These are phyloP conservation scores for Xanthoconium purpureum DNA, from an alignment of 768 basidiomycete species.

Conservation along the genomic window DNA sequence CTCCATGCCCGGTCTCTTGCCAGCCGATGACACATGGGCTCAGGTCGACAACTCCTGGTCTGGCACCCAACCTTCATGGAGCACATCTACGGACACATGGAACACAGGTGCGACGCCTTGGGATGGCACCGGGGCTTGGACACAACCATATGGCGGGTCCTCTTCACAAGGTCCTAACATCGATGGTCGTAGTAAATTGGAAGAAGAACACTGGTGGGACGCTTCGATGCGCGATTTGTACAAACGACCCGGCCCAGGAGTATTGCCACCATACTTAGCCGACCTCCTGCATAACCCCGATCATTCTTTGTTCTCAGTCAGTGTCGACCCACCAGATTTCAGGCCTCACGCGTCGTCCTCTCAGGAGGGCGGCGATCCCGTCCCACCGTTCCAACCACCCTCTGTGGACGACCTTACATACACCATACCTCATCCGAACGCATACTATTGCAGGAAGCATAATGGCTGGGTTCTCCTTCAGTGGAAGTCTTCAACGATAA, in stretches of 20 bases:
- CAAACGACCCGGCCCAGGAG: conserved; percentile 65
- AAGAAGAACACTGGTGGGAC: conserved; percentile 75
- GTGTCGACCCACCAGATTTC: conserved; percentile 35
- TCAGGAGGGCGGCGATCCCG: conserved; percentile 16
- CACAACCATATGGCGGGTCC: conserved; percentile 16
- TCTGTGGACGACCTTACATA: conserved; percentile 63
- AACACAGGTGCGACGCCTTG: conserved; percentile 22
- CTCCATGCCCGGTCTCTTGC: conserved; percentile 37
- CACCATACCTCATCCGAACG: conserved; percentile 76
- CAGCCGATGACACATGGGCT: conserved; percentile 30
- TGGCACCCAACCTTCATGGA: conserved; percentile 12
- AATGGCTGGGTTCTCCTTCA: conserved; percentile 79
- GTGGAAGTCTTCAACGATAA: conserved; percentile 61
- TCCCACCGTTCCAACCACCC: conserved; percentile 36
- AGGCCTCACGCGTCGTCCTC: conserved; percentile 21
- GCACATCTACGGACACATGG: conserved; percentile 17
- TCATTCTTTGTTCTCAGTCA: conserved; percentile 67
- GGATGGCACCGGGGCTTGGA: conserved; percentile 26
- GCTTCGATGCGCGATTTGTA: conserved; percentile 40
- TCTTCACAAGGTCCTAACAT: conserved; percentile 41
- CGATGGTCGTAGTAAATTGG: conserved; percentile 55
- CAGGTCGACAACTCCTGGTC: conserved; percentile 15
- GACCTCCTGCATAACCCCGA: conserved; percentile 69
- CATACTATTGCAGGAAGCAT: conserved; percentile 78
- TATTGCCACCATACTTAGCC: conserved; percentile 65